Base-by-base conservation (phyloP, 164 flowering plant species). In the Cinnamomum micranthum region DNA sequence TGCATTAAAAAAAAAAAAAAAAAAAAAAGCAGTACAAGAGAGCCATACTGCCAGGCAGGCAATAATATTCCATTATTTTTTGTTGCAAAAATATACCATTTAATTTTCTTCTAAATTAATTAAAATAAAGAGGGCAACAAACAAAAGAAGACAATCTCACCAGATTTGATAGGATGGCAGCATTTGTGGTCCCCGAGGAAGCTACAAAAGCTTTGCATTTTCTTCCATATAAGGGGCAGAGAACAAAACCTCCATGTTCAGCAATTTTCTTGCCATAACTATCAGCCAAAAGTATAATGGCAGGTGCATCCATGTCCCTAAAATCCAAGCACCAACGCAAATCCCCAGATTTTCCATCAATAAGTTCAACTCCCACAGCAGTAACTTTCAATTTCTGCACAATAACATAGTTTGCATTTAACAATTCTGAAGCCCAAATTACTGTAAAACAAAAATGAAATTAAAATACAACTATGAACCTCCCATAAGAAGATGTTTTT, bases 271-370 rank as follows among this genome's bases (percentile, higher is more conserved):
- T 90, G 24, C 97, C 95, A 82, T 86, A 91, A n/a, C 85, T 84
- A 79, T 92, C 97, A 74, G 91, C 82, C 28, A 95, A 87, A 73
- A 90, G 80, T 74, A 92, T 73, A 73, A 95, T 84, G 17, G 97
- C 93, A 70, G 99, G 97, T 69, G 97, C 86, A 80, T 81, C 86
- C 98, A 95, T 92, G 76, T 95, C 99, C 88, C 99, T 95, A 81
- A 95, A 95, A 83, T 94, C 98, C 85, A 94, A 86, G 82, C 97
- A 90, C 99, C 99, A 95, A 33, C 90, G 91, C 65, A 88, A 85
- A 58, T 95, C 98, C 63, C 97, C 98, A 68, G 92, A 85, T 80
- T 88, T 89, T 67, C 83, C 75, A 17, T 92, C 98, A 70, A 87
- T 70, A 66, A 95, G 87, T 80, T 95, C 98, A 79, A 95, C 88